Percentiles rank a stretch among this genome's conserved stretches.
Evolutionary conservation across 163 green algal species (phyloP).

Genomic region (Scenedesmus sp.): DNA sequence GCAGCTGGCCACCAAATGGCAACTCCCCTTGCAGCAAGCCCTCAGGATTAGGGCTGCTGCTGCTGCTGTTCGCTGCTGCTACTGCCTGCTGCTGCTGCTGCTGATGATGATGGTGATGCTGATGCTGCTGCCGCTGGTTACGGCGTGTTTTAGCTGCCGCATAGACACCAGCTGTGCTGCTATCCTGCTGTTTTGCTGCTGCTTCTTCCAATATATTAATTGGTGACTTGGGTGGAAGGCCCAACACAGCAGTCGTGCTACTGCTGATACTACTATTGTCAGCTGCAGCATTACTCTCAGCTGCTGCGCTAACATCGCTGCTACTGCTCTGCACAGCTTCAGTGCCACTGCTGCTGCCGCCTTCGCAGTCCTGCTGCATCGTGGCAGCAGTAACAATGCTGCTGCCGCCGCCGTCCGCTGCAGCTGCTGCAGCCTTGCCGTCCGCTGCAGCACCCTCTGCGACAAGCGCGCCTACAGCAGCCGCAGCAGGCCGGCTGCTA

Average conservation of each 20-base stretch:
- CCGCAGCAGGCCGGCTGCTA: neutral
- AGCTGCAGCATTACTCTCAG: neutral
- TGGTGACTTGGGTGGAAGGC: neutral
- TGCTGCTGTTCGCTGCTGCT: slow-evolving; percentile 10
- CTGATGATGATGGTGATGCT: neutral
- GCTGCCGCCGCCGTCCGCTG: neutral
- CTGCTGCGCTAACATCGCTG: neutral
- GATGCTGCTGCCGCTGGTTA: slow-evolving; percentile 5
- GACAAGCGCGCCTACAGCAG: neutral
- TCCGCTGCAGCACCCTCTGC: neutral
- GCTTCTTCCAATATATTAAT: neutral
- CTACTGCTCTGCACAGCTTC: neutral
- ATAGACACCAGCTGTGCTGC: neutral
- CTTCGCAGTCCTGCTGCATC: neutral
- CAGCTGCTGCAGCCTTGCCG: neutral
- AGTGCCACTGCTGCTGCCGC: neutral
- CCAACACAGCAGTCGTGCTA: neutral
- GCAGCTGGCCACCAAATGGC: neutral
- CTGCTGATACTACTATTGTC: neutral
- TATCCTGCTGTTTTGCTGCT: slow-evolving; percentile 21
- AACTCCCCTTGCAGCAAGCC: neutral
- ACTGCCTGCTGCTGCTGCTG: slow-evolving; percentile 8
- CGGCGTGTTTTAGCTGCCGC: neutral
- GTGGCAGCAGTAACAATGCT: neutral
- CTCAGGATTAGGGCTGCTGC: neutral